Percentiles rank a stretch among this genome's conserved stretches.
Conservation (phyloP, 108 stramenopile genomes). For the Stephanodiscus minutulus region DNA sequence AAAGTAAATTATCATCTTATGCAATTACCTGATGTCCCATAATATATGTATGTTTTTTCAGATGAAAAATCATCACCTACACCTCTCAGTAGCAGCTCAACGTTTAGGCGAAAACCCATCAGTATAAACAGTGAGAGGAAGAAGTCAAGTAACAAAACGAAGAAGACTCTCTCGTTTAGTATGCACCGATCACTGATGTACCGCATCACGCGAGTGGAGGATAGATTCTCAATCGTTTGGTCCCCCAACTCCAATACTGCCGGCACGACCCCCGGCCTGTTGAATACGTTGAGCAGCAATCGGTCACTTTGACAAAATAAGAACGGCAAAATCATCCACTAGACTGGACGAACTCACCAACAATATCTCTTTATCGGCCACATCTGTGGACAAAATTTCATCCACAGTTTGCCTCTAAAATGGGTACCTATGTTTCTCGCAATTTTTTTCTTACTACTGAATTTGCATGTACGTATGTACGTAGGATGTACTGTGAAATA, state of each 20-base stretch:
- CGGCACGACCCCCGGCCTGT: conserved; percentile 39
- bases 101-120: conserved; percentile 41
- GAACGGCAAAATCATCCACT: conserved; percentile 6
- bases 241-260: conserved; percentile 43
- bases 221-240: conserved; percentile 32
- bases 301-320: neutral
- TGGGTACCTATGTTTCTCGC: too few species aligned
- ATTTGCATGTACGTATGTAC: too few species aligned
- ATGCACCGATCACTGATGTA: conserved; percentile 47
- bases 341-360: neutral
- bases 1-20: too few species aligned
- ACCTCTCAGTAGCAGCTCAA: conserved; percentile 39
- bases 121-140: conserved; percentile 41
- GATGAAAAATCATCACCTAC: conserved; percentile 27
- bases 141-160: conserved; percentile 41
- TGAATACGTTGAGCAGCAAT: neutral
- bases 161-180: conserved; percentile 39
- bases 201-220: conserved; percentile 44
- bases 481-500: too few species aligned
- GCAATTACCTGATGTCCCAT: conserved; percentile 17
- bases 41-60: conserved; percentile 24
- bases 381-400: too few species aligned
- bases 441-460: too few species aligned
- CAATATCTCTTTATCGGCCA: too few species aligned
- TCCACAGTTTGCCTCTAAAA: too few species aligned